phyloP scores from a whole-genome alignment of 2,329 filamentous ascomycete genomes.

The Harringtonia aguacate region DNA sequence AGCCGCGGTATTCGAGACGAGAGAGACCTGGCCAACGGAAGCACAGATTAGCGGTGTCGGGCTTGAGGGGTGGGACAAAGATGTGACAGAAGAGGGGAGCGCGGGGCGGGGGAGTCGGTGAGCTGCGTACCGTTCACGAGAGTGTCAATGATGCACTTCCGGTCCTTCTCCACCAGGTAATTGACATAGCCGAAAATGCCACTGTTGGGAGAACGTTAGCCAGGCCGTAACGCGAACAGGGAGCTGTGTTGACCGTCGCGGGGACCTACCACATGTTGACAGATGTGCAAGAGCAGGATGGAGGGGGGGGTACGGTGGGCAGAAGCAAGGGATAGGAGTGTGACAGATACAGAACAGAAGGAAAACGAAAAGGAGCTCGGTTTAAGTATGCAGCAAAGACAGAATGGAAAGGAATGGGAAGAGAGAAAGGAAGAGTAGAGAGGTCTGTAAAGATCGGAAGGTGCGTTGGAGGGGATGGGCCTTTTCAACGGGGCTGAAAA shows the following conservation, averaged over 20 bases:
- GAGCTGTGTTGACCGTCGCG: background rate
- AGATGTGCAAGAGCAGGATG: background rate
- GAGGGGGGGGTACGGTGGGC: background rate
- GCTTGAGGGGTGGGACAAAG: no score
- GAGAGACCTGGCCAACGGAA: slow-evolving; percentile 56
- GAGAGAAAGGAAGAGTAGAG: no score
- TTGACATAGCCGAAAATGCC: slow-evolving; percentile 99
- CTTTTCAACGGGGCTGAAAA: no score
- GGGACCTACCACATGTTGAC: slow-evolving; percentile 25
- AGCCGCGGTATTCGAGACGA: slow-evolving; percentile 95
- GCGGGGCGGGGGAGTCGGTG: slow-evolving; percentile 8
- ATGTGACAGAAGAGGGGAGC: background rate
- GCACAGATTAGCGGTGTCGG: slow-evolving; percentile 17
- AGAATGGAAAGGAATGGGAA: no score
- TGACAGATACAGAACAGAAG: background rate
- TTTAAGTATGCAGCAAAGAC: no score
- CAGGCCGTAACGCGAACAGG: background rate
- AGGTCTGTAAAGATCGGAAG: no score
- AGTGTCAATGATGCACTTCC: slow-evolving; percentile 91
- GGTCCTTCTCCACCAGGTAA: slow-evolving; percentile 97
- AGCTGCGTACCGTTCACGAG: slow-evolving; percentile 73
- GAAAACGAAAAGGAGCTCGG: no score
- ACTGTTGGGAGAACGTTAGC: slow-evolving; percentile 37
- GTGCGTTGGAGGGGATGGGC: no score
- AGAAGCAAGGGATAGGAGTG: background rate